Conservation (phyloP, 1,139 yeast genomes). For the Petasospora rhodanensis region DNA sequence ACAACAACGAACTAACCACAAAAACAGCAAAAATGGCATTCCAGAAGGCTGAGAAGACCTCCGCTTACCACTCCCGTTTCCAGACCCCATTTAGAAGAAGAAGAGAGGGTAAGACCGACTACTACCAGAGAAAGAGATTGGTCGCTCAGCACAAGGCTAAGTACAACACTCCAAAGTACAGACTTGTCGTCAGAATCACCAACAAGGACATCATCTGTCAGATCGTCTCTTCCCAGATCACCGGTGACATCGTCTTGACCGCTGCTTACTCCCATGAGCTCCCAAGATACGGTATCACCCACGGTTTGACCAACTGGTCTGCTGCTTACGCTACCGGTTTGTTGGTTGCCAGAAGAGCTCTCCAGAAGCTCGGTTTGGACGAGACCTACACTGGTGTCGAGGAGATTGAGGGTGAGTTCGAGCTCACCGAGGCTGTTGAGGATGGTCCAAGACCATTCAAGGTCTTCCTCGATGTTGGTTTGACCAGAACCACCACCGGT, state of each 20-base stretch:
- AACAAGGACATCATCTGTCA: constrained; percentile 99
- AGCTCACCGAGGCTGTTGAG: constrained; percentile 98
- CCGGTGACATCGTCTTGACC: constrained; percentile 94
- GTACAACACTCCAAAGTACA: constrained; percentile 99
- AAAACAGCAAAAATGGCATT: constrained; percentile 13
- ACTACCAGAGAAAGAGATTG: constrained; percentile 99
- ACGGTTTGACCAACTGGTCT: constrained; percentile 99
- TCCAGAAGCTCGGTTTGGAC: constrained; percentile 96
- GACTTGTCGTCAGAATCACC: constrained; percentile 99
- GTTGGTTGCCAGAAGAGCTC: constrained; percentile 98
- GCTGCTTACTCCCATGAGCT: constrained; percentile 99
- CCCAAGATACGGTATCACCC: constrained; percentile 95
- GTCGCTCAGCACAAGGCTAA: constrained; percentile 99
- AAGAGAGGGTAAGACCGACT: constrained; percentile 99
- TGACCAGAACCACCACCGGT: constrained; percentile 99
- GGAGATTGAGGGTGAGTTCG: constrained; percentile 99
- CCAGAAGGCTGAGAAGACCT: constrained; percentile 48
- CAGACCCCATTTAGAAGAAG: constrained; percentile 99
- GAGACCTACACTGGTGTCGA: constrained; percentile 98
- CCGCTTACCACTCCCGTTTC: constrained; percentile 99
- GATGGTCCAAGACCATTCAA: constrained; percentile 99
- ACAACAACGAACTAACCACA: too few relatives aligned
- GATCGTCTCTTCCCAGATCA: constrained; percentile 92
- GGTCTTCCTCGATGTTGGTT: constrained; percentile 98
- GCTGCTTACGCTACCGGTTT: constrained; percentile 99